A percentile compares a stretch with the other conserved stretches of the same genome.
Evolutionary conservation across 1,284 basidiomycete species (phyloP).

Genomic region (Irpex sp.): DNA sequence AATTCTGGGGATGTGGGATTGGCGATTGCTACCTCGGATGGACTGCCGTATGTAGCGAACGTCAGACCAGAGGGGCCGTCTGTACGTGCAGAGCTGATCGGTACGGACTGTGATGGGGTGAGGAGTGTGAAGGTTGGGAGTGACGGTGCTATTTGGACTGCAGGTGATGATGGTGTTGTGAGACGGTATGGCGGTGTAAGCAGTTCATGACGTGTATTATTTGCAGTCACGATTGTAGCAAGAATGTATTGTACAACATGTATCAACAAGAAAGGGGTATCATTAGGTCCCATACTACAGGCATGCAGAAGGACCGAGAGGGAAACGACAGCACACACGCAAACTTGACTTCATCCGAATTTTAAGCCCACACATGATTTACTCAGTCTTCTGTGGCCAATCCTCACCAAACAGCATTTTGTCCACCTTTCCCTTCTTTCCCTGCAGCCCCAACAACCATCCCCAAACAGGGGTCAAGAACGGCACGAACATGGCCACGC

Average conservation of each 20-base stretch:
- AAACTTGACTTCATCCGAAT: too few relatives aligned
- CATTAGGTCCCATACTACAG: not conserved
- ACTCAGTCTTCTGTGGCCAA: not conserved
- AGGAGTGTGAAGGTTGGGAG: constrained; percentile 31
- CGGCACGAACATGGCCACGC: constrained; percentile 83
- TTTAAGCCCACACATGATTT: too few relatives aligned
- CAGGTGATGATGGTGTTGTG: constrained; percentile 57
- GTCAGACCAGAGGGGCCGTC: constrained; percentile 34
- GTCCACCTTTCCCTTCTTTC: constrained; percentile 35
- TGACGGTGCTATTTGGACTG: constrained; percentile 47
- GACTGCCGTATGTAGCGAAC: constrained; percentile 49
- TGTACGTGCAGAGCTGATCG: constrained; percentile 42
- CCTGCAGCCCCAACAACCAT: constrained; percentile 28
- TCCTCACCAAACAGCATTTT: constrained; percentile 38
- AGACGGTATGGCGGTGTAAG: constrained; percentile 34
- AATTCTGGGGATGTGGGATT: constrained; percentile 31
- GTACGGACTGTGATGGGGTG: constrained; percentile 49
- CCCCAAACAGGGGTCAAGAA: constrained; percentile 46
- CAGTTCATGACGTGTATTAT: not conserved
- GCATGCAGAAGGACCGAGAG: not conserved
- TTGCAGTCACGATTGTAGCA: not conserved
- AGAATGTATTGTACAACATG: not conserved
- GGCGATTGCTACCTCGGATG: constrained; percentile 52
- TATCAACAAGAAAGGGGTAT: not conserved
- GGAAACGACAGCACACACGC: too few relatives aligned